These are phyloP conservation scores for Endocalyx cinctus DNA, from an alignment of 2,329 filamentous ascomycete genomes.

Conservation along the genomic window DNA sequence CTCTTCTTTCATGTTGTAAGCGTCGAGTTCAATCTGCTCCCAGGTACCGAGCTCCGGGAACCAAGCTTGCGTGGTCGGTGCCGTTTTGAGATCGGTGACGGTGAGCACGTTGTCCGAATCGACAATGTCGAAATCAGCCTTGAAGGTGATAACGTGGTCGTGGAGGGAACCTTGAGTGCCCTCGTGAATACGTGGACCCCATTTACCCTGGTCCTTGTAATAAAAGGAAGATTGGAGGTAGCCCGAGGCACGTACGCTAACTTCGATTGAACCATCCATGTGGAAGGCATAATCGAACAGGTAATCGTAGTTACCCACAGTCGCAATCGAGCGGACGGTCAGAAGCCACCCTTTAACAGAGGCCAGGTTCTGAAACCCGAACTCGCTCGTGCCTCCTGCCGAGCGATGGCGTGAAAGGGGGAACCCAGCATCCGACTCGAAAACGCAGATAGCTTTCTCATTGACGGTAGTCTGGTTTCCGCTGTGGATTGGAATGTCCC, in stretches of 20 bases:
- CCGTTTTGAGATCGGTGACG: slow-evolving; percentile 23
- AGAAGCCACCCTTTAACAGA: slow-evolving; percentile 29
- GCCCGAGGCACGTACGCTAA: slow-evolving; percentile 32
- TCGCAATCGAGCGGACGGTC: slow-evolving; percentile 33
- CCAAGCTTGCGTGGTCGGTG: slow-evolving; percentile 23
- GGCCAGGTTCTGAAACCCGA: slow-evolving; percentile 26
- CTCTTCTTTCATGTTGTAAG: slow-evolving; percentile 21
- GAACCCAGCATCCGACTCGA: slow-evolving; percentile 32
- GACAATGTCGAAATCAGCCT: slow-evolving; percentile 26
- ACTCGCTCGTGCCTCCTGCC: slow-evolving; percentile 16
- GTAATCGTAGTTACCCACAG: slow-evolving; percentile 40
- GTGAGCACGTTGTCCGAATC: slow-evolving; percentile 22
- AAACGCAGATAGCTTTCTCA: slow-evolving; percentile 33
- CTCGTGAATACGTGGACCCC: slow-evolving; percentile 20
- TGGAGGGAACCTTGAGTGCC: slow-evolving; percentile 22
- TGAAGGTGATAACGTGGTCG: slow-evolving; percentile 24
- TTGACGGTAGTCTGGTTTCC: slow-evolving; percentile 25
- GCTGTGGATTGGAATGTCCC: slow-evolving; percentile 27
- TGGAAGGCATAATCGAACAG: slow-evolving; percentile 31
- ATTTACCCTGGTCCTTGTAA: slow-evolving; percentile 15
- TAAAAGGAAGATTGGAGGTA: slow-evolving; percentile 30
- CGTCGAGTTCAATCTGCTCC: slow-evolving; percentile 26
- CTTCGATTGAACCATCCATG: slow-evolving; percentile 32
- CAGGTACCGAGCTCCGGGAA: slow-evolving; percentile 27
- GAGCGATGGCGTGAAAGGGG: slow-evolving; percentile 32